Percentiles rank a stretch among this genome's conserved stretches.
These are phyloP conservation scores for Yamadazyma taylorii DNA, from an alignment of 1,139 yeast genomes.

Conservation along the genomic window DNA sequence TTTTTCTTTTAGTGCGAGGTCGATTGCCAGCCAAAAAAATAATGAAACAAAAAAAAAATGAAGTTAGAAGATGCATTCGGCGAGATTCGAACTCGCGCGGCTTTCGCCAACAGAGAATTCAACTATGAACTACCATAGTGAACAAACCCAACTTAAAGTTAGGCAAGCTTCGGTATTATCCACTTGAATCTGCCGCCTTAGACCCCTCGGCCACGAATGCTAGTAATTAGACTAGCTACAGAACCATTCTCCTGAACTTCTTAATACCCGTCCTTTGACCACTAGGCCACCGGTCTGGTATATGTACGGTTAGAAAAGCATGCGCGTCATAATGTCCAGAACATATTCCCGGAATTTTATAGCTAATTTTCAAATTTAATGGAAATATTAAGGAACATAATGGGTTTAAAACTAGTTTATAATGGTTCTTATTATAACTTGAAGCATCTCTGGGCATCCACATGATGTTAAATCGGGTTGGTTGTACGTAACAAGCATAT, in stretches of 20 bases:
- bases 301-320: too few relatives aligned
- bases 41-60: slow-evolving; percentile 3
- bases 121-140: background rate
- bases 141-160: background rate
- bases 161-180: slow-evolving; percentile 1
- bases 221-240: background rate
- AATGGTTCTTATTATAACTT: too few relatives aligned
- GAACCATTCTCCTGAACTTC: background rate
- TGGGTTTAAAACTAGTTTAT: too few relatives aligned
- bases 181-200: slow-evolving; percentile 5
- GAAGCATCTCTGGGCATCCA: too few relatives aligned
- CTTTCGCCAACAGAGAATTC: slow-evolving; percentile 12
- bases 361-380: too few relatives aligned
- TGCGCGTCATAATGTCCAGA: too few relatives aligned
- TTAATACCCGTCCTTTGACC: background rate
- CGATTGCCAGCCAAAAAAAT: background rate
- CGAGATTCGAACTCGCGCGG: slow-evolving; percentile 17
- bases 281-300: slow-evolving; percentile 1
- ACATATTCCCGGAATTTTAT: too few relatives aligned
- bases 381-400: too few relatives aligned
- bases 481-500: too few relatives aligned
- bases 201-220: slow-evolving; percentile 16
- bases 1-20: background rate
- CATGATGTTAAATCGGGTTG: too few relatives aligned
- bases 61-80: slow-evolving; percentile 11